Evolutionary conservation across 83 land plant genomes (phyloP), one percentile per base, ranked within the genome.

Genomic region (Picea mariana): DNA sequence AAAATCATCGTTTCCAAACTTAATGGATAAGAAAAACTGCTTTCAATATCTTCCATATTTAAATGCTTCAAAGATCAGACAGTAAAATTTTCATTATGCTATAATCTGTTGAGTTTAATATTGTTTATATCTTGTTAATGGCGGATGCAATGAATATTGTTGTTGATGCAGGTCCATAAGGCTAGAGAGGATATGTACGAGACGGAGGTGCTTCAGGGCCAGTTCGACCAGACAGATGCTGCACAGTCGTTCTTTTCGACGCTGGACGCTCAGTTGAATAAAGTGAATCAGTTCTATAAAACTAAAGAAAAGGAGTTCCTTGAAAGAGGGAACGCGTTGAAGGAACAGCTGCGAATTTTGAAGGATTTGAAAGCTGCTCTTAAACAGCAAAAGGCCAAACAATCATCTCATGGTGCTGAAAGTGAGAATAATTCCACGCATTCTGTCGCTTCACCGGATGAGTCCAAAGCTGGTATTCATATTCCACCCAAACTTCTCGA

Each of bases 281-380:
- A 90, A 62, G 93, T 93, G 80, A 93, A 93, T 62, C 91, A 89
- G 67, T 93, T 93, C 72, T 93, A 89, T 80, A 89, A 67, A 69
- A 65, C 18, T 13, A 91, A 91, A 76, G 95, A 93, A 86, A 81
- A 79, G 58, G 95, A 93, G 86, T 93, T 86, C 47, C n/a, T 89
- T 3, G 93, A 93, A 49, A 87, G 95, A 67, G 91, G 91, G 3
- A 87, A 90, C 55, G 61, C 86, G 1, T 72, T 93, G 83, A 84
- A 86, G 83, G 86, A 87, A 82, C 95, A 93, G 64, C 80, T 89
- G 90, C 83, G 71, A 61, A 85, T 89, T 23, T 88, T 93, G 47
- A 38, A 17, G 20, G 47, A 38, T 8, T 38, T 69, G 75, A 89
- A 86, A 75, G 77, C 76, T 24, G 85, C 85, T 0, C 83, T 88